Conservation (phyloP, 306 rosid species). For the Prunus kanzakura region DNA sequence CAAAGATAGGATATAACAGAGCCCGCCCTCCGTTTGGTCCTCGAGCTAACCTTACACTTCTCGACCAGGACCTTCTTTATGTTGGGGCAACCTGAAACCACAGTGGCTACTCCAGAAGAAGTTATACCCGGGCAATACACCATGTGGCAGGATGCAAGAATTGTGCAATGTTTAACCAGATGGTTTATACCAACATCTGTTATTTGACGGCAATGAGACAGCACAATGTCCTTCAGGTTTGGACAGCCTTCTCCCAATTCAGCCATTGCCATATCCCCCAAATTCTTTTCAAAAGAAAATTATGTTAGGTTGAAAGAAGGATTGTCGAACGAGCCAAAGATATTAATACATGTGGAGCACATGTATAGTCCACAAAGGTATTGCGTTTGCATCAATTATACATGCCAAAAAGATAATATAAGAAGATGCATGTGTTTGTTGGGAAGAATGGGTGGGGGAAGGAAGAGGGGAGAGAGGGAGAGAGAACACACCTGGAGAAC, state of each 20-base stretch:
- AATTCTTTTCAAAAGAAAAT: constrained; percentile 44
- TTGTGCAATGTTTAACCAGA: constrained; percentile 63
- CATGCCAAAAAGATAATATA: background rate
- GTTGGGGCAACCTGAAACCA: constrained; percentile 80
- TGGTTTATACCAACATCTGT: constrained; percentile 80
- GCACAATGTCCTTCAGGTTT: constrained; percentile 64
- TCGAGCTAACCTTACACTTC: constrained; percentile 89
- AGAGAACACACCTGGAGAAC: constrained; percentile 72
- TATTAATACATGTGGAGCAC: background rate
- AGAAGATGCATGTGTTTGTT: background rate
- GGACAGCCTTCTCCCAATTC: constrained; percentile 89
- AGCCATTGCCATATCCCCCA: constrained; percentile 86
- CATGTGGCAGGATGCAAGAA: constrained; percentile 86
- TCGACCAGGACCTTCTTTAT: constrained; percentile 90
- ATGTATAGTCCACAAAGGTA: background rate
- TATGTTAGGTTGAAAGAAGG: constrained; percentile 4
- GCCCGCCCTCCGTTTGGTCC: constrained; percentile 87
- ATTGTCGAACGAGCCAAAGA: background rate
- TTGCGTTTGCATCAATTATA: background rate
- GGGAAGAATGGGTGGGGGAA: background rate
- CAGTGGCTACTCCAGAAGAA: constrained; percentile 75
- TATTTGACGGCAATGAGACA: constrained; percentile 88
- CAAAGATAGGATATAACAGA: constrained; percentile 77
- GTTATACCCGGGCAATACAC: constrained; percentile 85
- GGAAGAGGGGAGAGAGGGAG: constrained; percentile 19